Evolutionary conservation across 306 rosid species (phyloP).

Genomic region (Rosa lucieae): DNA sequence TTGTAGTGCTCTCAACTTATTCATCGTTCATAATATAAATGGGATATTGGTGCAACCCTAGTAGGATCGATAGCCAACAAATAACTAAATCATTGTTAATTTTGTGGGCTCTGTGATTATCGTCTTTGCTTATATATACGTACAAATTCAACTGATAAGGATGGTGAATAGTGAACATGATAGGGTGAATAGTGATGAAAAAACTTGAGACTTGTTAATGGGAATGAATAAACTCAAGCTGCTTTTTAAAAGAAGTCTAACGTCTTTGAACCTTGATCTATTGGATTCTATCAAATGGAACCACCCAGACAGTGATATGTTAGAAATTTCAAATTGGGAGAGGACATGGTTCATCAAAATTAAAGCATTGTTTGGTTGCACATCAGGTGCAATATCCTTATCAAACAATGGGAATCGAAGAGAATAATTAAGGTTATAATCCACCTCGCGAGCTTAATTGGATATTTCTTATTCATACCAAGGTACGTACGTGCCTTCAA

Average conservation of each 20-base stretch:
- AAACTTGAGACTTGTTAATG: neutral
- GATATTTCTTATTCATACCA: neutral
- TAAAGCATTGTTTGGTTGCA: neutral
- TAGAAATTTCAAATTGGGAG: neutral
- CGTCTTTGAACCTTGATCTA: neutral
- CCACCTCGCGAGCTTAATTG: constrained; percentile 13
- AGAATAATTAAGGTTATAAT: neutral
- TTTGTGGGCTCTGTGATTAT: neutral
- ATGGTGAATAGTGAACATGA: neutral
- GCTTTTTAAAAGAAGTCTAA: neutral
- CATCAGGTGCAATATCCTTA: neutral
- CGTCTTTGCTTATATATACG: neutral
- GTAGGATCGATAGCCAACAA: neutral
- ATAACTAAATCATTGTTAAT: neutral
- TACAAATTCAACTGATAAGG: neutral
- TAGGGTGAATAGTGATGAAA: neutral
- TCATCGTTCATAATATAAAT: too few species aligned
- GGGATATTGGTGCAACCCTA: neutral
- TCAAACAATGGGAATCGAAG: neutral
- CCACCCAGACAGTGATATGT: neutral
- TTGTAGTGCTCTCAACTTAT: too few species aligned
- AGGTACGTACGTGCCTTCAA: neutral
- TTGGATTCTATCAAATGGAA: too few species aligned
- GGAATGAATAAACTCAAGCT: neutral
- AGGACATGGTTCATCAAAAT: neutral